phyloP scores from a whole-genome alignment of 768 basidiomycete species.

The Russula earlei region DNA sequence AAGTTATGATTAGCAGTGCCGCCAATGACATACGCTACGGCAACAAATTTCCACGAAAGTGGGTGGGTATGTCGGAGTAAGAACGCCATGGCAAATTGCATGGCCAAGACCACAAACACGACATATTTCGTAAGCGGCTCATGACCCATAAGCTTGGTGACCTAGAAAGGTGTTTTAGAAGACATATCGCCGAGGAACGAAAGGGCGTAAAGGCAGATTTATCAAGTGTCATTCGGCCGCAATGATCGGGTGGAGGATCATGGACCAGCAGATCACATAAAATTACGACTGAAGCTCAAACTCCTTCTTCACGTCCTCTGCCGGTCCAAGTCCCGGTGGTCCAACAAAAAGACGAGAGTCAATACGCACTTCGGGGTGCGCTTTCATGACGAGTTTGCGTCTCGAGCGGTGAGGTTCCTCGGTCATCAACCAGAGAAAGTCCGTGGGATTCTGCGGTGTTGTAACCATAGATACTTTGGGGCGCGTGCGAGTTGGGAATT shows the following conservation, averaged over 20 bases:
- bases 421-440: conserved; percentile 95
- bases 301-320: neutral
- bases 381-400: conserved; percentile 83
- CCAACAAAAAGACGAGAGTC: neutral
- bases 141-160: conserved; percentile 93
- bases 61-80: conserved; percentile 60
- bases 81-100: conserved; percentile 62
- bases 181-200: neutral
- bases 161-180: conserved; percentile 36
- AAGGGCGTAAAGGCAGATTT: neutral
- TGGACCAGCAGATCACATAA: neutral
- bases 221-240: neutral
- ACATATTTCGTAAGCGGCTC: conserved; percentile 88
- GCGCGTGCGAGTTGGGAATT: conserved; percentile 34
- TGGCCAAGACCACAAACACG: conserved; percentile 68
- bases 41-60: conserved; percentile 60
- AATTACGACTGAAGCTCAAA: neutral
- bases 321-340: neutral
- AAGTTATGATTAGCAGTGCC: conserved; percentile 97
- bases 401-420: conserved; percentile 94
- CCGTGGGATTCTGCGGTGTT: conserved; percentile 65
- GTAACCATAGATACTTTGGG: conserved; percentile 36
- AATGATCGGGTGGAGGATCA: neutral
- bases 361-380: conserved; percentile 73
- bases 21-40: conserved; percentile 76